Base-by-base conservation (phyloP, 208 protist species). In the Trypanosoma caninum region DNA sequence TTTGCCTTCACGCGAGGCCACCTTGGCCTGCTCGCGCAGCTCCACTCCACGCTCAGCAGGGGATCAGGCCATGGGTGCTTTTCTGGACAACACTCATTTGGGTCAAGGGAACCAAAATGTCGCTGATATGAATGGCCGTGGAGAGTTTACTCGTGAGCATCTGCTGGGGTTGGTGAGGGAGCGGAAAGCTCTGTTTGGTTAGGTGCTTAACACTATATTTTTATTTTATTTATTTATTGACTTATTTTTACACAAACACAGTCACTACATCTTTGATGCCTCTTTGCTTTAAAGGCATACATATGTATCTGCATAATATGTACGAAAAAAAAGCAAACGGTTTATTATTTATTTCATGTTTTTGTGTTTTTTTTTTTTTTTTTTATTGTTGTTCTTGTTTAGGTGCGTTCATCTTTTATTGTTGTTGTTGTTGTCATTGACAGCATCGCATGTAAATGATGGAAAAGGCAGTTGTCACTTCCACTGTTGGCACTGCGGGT, bases 121-220 rank as follows among this genome's bases (percentile, higher is more conserved):
- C 2, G 44, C 48, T n/a, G 59, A 11, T 50, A 42, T 18, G 10
- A 53, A 27, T 40, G 34, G 13, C 35, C 34, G 18, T 18, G 30
- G 27, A 22, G 40, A 28, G 9, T 57, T 74, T 37, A 74, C 68
- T 10, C 58, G 68, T 20, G 68, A 74, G 11, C 58, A 62, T 53
- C 22, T 74, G 16, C 51, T 67, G n/a, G 45, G 35, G 4, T 40
- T 74, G 20, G 68, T 74, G 18, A n/a, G 68, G 16, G 53, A 74
- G 35, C 59, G 68, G 22, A 74, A 74, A 46, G 59, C 53, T 10
- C 30, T 66, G 41, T 14, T 69, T 10, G 54, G 56, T 34, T 56
- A 69, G 52, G 52, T 45, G 38, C 14, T 50, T 13, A n/a, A n/a
- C n/a, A n/a, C n/a, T 30, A 30, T 42, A 42, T 42, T 10, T 50